Percentiles rank a stretch among this genome's conserved stretches.
Evolutionary conservation across 306 rosid species (phyloP).

Genomic region (Lupinus albus): DNA sequence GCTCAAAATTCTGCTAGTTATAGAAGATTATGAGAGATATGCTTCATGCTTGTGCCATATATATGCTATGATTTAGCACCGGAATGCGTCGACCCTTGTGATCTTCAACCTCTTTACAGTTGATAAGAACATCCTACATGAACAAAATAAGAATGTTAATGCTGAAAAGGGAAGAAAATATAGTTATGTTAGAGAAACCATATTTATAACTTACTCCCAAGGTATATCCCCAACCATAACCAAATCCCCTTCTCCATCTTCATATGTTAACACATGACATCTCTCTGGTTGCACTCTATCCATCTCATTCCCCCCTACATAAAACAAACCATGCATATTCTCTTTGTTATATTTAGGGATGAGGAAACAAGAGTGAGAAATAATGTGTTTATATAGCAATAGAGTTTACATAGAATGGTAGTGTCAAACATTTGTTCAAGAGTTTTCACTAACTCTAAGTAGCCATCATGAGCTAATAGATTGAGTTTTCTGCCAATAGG

Average conservation of each 20-base stretch:
- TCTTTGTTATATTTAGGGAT: neutral
- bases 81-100: constrained; percentile 60
- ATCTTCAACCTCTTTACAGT: constrained; percentile 77
- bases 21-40: neutral
- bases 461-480: constrained; percentile 61
- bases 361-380: neutral
- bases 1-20: constrained; percentile 15
- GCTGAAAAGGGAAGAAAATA: neutral
- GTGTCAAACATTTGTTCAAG: constrained; percentile 82
- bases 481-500: constrained; percentile 80
- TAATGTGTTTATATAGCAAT: neutral
- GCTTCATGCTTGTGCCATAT: neutral
- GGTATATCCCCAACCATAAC: constrained; percentile 83
- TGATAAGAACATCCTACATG: constrained; percentile 67
- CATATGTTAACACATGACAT: constrained; percentile 74
- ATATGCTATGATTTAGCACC: constrained; percentile 23
- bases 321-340: neutral
- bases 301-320: constrained; percentile 73
- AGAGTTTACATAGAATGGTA: constrained; percentile 64
- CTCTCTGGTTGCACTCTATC: constrained; percentile 63
- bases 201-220: constrained; percentile 65
- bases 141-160: constrained; percentile 23
- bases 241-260: constrained; percentile 87
- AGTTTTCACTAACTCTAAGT: constrained; percentile 58
- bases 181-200: neutral